Base-by-base conservation (phyloP, 179 eudicot genomes). In the Drosera spatulata region DNA sequence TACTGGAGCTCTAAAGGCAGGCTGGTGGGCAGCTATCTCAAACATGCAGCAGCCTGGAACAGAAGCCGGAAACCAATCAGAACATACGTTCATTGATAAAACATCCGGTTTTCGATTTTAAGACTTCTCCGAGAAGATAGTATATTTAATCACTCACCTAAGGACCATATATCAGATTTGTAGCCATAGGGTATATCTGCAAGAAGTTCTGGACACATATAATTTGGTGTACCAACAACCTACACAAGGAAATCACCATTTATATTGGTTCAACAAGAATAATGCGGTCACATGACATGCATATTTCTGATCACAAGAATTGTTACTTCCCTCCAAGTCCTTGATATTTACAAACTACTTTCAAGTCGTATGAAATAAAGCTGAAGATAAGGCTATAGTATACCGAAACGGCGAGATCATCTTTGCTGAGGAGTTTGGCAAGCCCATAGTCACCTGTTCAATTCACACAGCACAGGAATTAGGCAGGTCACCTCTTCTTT, bases 81-180 rank as follows among this genome's bases (percentile, higher is more conserved):
- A 10, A 50, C 4, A 50, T 50, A 22, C 33, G 33, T 1, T 50
- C 13, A 1, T 10, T 10, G n/a, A 50, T 50, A 50, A 6, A 14
- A 4, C 11, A 45, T 2, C 12, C 53, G 13, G 53, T 14, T 10
- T 10, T 50, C 53, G 13, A 10, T 14, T 4, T 10, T 10, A 14
- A 50, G 53, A 50, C 4, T 10, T 10, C 10, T 50, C 53, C 13
- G 53, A 4, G 2, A 10, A 3, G 13, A 54, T 39, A 10, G 50
- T 46, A 39, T 41, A 11, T 60, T 47, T 2, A 13, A 15, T 50
- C 61, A 56, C 71, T 69, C 62, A 86, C 95, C 95, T 62, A 91
- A 75, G 14, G 96, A 91, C 97, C 98, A 91, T 63, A 88, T 91
- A 73, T 91, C 98, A 56, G 98, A 91, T 75, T 91, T 91, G 75